phyloP scores from a whole-genome alignment of 164 flowering plant genomes.

The Vitis riparia region DNA sequence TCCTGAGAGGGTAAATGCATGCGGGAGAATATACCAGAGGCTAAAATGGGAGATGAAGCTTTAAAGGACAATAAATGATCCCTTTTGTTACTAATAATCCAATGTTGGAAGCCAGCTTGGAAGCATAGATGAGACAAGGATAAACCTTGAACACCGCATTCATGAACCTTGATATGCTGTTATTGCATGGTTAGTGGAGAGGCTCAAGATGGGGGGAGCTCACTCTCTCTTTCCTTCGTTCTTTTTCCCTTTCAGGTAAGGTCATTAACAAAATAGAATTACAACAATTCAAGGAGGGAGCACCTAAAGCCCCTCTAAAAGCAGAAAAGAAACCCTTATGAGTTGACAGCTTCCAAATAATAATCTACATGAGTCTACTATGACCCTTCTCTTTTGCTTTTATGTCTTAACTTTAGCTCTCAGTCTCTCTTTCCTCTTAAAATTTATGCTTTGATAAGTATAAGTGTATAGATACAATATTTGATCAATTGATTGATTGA shows the following conservation, averaged over 20 bases:
- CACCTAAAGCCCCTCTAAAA: neutral
- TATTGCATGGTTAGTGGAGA: neutral
- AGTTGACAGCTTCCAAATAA: neutral
- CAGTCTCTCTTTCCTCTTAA: neutral
- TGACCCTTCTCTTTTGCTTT: neutral
- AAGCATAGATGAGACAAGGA: too few relatives aligned
- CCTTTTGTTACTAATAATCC: too few relatives aligned
- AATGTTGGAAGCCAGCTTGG: too few relatives aligned
- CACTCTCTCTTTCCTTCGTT: too few relatives aligned
- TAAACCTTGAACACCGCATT: too few relatives aligned
- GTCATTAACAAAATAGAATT: neutral
- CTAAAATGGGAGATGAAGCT: too few relatives aligned
- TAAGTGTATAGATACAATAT: too few relatives aligned
- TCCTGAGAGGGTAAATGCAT: too few relatives aligned
- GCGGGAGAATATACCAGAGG: too few relatives aligned
- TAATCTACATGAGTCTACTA: neutral
- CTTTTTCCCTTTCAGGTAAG: neutral
- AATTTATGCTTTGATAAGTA: neutral
- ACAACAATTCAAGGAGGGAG: neutral
- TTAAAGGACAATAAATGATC: too few relatives aligned
- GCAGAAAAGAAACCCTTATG: neutral
- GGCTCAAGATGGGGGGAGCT: neutral
- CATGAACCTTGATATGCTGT: too few relatives aligned
- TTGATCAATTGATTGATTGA: too few relatives aligned
- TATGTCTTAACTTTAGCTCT: neutral